Evolutionary conservation across 148 eudicot species (phyloP).

Genomic region (Limonium bicolor): DNA sequence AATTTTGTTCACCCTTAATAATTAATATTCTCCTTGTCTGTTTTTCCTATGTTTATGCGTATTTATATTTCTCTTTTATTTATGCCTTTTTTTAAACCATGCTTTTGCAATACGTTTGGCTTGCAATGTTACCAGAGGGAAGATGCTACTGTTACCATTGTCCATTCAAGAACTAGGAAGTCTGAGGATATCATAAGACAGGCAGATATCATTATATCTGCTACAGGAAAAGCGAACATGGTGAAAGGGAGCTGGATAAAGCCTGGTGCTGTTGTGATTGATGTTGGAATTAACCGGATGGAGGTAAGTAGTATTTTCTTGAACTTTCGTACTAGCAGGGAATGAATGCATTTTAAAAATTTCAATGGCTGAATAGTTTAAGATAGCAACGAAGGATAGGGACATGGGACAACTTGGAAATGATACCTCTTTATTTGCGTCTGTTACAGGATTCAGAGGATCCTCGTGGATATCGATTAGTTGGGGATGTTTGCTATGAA

Average conservation of each 20-base stretch:
- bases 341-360: no score
- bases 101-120: no score
- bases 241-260: constrained; percentile 91
- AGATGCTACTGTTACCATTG: constrained; percentile 85
- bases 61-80: background rate
- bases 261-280: constrained; percentile 82
- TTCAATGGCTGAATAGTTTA: no score
- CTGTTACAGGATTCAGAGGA: constrained; percentile 42
- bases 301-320: constrained; percentile 28
- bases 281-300: constrained; percentile 88
- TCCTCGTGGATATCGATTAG: constrained; percentile 67
- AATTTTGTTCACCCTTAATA: background rate
- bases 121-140: constrained; percentile 49
- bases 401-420: no score
- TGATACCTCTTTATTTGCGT: constrained; percentile 5
- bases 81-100: background rate
- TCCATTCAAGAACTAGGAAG: constrained; percentile 83
- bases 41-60: background rate
- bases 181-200: constrained; percentile 67
- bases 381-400: no score
- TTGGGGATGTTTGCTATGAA: constrained; percentile 91
- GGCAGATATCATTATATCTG: constrained; percentile 84
- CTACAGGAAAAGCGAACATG: constrained; percentile 83
- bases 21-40: background rate
- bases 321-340: no score